Conservation (phyloP, 257 asterid genomes). For the Forsythia suspensa region DNA sequence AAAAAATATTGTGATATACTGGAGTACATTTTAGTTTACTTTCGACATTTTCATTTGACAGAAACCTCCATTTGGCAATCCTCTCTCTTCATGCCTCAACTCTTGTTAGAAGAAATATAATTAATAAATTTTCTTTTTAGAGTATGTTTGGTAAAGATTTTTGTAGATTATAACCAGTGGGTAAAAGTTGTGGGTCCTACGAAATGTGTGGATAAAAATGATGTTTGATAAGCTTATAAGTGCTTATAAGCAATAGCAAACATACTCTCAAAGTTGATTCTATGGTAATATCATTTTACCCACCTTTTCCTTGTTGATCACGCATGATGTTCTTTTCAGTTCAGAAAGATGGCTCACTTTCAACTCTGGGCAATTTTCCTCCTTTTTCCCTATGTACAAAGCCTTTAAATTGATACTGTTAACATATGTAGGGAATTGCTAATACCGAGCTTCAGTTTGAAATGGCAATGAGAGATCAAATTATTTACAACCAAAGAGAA, state of each 20-base stretch:
- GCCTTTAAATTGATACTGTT: constrained; percentile 15
- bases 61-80: constrained; percentile 13
- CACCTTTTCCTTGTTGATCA: constrained; percentile 1
- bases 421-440: constrained; percentile 63
- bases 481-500: constrained; percentile 81
- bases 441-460: constrained; percentile 94
- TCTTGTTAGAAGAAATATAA: not conserved
- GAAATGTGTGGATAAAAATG: too few relatives aligned
- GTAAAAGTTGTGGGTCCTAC: too few relatives aligned
- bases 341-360: constrained; percentile 4
- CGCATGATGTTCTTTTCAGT: not conserved
- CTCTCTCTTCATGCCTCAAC: constrained; percentile 5
- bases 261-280: not conserved
- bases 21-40: constrained; percentile 1
- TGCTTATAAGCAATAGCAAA: too few relatives aligned
- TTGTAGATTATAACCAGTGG: too few relatives aligned
- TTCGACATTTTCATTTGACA: not conserved
- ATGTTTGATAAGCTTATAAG: too few relatives aligned
- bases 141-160: too few relatives aligned
- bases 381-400: constrained; percentile 12
- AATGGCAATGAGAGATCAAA: constrained; percentile 94
- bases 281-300: not conserved
- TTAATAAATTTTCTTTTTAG: not conserved
- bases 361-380: constrained; percentile 1
- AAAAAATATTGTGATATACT: constrained; percentile 16